Base-by-base conservation (phyloP, 257 asterid genomes). In the Forsythia suspensa region DNA sequence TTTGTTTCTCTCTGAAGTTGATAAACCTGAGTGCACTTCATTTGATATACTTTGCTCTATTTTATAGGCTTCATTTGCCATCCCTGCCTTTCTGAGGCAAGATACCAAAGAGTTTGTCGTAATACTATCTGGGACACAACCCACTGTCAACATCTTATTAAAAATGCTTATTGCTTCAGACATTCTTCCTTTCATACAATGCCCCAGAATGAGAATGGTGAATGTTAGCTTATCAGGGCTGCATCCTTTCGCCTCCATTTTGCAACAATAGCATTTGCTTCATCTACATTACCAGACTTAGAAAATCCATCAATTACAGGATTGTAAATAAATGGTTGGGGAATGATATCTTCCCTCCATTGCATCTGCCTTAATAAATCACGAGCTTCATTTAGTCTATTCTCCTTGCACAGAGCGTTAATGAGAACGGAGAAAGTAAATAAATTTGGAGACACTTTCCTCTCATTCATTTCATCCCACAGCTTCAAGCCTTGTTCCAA, bases 121-220 rank as follows among this genome's bases (percentile, higher is more conserved):
- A 44, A 93, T 83, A 65, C 76, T 75, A 82, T 95, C 99, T 0
- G 98, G 98, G 46, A 75, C 85, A 84, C 98, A 92, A 41, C 93
- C 96, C 59, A 89, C 85, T 41, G 83, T 80, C 77, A 90, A 70
- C 99, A 93, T 95, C 87, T 89, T 92, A 77, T 85, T 77, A 75
- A 87, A 95, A 75, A 95, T 73, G 57, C 79, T 81, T 77, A 92
- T 83, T 42, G 97, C 97, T 79, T 93, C 98, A 78, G 68, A 63
- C 92, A 91, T 87, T 88, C 96, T 92, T 79, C 99, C 99, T 88
- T 93, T 95, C 99, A 93, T 92, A 88, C 99, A 94, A 74, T 94
- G 97, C 80, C 99, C 99, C 46, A 94, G 48, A 83, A 94, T 94
- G 81, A 96, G 91, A 82, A 92, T 96, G 52, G 98, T 96, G 81